Evolutionary conservation across 2,329 filamentous ascomycete genomes (phyloP).

Genomic region (Madurella mycetomatis): DNA sequence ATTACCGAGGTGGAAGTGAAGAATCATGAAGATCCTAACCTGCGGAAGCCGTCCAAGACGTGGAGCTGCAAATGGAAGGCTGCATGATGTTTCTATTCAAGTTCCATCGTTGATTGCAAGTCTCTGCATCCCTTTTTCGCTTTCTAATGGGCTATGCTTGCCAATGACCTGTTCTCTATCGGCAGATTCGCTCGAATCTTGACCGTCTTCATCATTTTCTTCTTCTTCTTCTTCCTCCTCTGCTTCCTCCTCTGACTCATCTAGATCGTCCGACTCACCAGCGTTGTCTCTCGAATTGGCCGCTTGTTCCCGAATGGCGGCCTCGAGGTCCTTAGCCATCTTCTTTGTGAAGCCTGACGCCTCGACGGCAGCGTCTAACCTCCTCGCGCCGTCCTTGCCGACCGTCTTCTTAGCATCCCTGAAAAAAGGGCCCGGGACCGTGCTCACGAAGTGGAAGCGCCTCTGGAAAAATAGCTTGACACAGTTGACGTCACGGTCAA

Average conservation of each 20-base stretch:
- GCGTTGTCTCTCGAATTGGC: constrained; percentile 35
- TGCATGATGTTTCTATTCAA: constrained; percentile 6
- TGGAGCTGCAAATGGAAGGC: neutral
- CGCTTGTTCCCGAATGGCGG: constrained; percentile 79
- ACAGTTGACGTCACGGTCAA: constrained; percentile 91
- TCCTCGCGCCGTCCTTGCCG: constrained; percentile 57
- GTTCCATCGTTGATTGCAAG: constrained; percentile 20
- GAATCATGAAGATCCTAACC: neutral
- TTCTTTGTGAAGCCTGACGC: constrained; percentile 95
- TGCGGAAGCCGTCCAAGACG: neutral
- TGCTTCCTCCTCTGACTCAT: constrained; percentile 29
- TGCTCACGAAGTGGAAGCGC: constrained; percentile 80
- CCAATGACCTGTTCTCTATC: neutral
- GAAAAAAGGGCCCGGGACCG: constrained; percentile 80
- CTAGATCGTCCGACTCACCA: constrained; percentile 32
- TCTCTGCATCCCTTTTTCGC: constrained; percentile 17
- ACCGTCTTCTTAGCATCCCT: constrained; percentile 74
- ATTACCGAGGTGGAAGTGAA: neutral
- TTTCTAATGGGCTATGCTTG: neutral
- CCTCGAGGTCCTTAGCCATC: constrained; percentile 90
- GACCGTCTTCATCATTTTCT: neutral
- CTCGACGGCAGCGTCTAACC: constrained; percentile 83
- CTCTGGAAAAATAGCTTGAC: constrained; percentile 91
- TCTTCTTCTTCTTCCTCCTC: constrained; percentile 27
- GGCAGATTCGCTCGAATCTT: neutral